Base-by-base conservation (phyloP, 2,329 filamentous ascomycete species). In the Apiospora koreana region DNA sequence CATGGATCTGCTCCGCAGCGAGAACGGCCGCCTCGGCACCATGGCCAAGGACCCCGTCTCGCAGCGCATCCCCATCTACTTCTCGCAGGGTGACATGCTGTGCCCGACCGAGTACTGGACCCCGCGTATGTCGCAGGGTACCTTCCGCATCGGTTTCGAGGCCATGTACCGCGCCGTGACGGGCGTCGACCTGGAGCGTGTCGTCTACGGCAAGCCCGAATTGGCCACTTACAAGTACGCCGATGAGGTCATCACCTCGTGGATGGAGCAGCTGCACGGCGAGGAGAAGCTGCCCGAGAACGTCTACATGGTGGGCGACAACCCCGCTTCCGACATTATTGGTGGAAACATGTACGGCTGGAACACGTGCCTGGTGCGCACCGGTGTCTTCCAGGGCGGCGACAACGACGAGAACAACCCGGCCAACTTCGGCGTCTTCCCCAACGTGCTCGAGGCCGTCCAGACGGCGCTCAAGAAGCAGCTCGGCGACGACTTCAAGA, bases 321-420 rank as follows among this genome's bases (percentile, higher is more conserved):
- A 93, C 83, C 91, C 91, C 8, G 89, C 89, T 35, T 92, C 89
- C 35, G 91, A 93, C 78, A 93, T 93, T 76, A 86, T 92, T 73
- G 92, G 92, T 72, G 92, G 92, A 72, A 94, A 94, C 86, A 92
- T 91, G 87, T 93, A 94, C 81, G 91, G 91, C 71, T 94, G 92
- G 92, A 94, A 94, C 83, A 94, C 92, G 3, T 94, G 92, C 78
- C 82, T 94, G 69, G 92, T 94, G 70, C 89, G 92, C 77, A 94
- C 92, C 0, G 92, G 92, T 82, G 92, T 94, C 65, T 94, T 92
- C 87, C 91, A 93, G 83, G 92, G 92, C 72, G 91, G 88, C 23
- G 91, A 89, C 71, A 94, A 94, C 78, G 92, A 94, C 77, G 86
- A 91, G 80, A 85, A 93, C 82, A 94, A 93, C 82, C 92, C 92